Base-by-base conservation (phyloP, 2,329 filamentous ascomycete species). In the Scedosporium dehoogii region DNA sequence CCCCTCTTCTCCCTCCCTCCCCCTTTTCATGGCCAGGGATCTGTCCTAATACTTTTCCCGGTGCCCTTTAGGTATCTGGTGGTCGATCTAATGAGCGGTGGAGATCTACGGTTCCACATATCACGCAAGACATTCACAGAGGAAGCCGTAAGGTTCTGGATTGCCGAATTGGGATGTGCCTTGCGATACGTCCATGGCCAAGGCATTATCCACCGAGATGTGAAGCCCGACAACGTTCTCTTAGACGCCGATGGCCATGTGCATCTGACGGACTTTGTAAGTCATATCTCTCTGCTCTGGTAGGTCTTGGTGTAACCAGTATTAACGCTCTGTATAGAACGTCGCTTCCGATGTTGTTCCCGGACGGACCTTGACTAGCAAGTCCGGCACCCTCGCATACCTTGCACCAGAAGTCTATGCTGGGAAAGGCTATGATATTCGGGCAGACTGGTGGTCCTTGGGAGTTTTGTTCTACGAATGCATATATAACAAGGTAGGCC, bases 391-490 rank as follows among this genome's bases (percentile, higher is more conserved):
- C 0, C 78, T 99, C 63, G 94, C 94, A 61, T 99, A 99, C 72
- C 85, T 99, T 6, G 92, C 93, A 1, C 94, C 94, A 4, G 94
- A 99, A 73, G 94, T 97, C 2, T 99, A 97, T 70, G 84, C 87
- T 67, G 93, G 93, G 58, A 88, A 86, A 65, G 94, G 94, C 46
- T 99, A 99, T 71, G 87, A 90, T 64, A 86, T 87, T 57, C 90
- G 94, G 68, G 92, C 94, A 51, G 94, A 99, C 73, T 99, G 94
- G 94, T 99, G 94, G 94, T 97, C 94, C 5, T 77, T 99, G 23
- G 94, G 94, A 58, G 94, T 99, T 56, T 83, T 96, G n/a, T 97
- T 97, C 74, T 99, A 97, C 74, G 94, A 99, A 75, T 97, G 94
- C 81, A 97, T 99, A 67, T 99, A 97, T 78, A 96, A 96, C 78